A percentile compares a stretch with the other conserved stretches of the same genome.
Evolutionary conservation across 768 basidiomycete species (phyloP).

Genomic region (Grammothele lineata): DNA sequence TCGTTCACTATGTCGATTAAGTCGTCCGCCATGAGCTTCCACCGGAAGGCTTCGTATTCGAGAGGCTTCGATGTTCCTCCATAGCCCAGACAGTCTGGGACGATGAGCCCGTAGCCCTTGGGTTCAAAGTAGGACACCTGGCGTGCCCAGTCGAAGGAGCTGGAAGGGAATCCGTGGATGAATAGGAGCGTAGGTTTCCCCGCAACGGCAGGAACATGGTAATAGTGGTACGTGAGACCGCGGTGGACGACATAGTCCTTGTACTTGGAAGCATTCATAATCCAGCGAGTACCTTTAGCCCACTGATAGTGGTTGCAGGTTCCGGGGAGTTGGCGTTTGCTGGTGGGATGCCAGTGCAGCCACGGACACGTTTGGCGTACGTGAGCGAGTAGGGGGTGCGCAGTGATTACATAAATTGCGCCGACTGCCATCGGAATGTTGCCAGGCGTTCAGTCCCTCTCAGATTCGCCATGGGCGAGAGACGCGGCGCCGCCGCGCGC

Average conservation of each 20-base stretch:
- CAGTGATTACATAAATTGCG: too few relatives aligned
- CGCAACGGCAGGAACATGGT: constrained; percentile 19
- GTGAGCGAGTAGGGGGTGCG: too few relatives aligned
- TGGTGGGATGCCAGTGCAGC: too few relatives aligned
- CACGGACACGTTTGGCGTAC: too few relatives aligned
- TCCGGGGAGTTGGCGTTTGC: too few relatives aligned
- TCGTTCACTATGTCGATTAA: constrained; percentile 32
- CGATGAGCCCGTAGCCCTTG: constrained; percentile 40
- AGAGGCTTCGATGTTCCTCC: constrained; percentile 42
- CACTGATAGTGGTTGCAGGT: too few relatives aligned
- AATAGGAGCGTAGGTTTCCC: constrained; percentile 38
- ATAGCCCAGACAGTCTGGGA: constrained; percentile 44
- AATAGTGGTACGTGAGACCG: constrained; percentile 34
- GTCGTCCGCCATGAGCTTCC: constrained; percentile 24
- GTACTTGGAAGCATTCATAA: constrained; percentile 25
- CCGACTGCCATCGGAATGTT: too few relatives aligned
- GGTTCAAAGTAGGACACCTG: constrained; percentile 35
- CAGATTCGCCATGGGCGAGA: too few relatives aligned
- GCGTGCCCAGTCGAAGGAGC: constrained; percentile 37
- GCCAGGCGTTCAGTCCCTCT: too few relatives aligned
- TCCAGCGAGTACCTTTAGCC: too few relatives aligned
- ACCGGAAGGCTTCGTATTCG: constrained; percentile 24
- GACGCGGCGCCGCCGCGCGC: too few relatives aligned
- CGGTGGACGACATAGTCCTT: constrained; percentile 28
- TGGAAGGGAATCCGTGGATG: constrained; percentile 42